Percentiles rank a stretch among this genome's conserved stretches.
Evolutionary conservation across 1,284 basidiomycete species (phyloP).

Genomic region (Puccinia coronata): DNA sequence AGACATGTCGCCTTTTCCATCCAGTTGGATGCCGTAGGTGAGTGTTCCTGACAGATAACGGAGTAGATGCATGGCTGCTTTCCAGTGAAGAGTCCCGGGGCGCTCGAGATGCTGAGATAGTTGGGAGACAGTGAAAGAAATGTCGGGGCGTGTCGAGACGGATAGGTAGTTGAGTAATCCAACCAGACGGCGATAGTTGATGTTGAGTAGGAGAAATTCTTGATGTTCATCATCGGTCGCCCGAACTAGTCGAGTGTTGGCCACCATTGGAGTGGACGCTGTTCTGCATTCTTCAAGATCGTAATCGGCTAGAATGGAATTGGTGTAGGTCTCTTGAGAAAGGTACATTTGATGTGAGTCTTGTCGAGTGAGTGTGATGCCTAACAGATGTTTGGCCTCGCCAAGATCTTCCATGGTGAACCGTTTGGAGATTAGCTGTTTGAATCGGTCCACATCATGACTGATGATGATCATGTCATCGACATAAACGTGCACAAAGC

Average conservation of each 20-base stretch:
- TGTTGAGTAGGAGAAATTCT: neutral
- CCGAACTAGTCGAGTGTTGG: neutral
- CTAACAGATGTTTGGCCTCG: neutral
- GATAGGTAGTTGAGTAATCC: constrained; percentile 12
- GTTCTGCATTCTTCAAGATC: neutral
- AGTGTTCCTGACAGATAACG: neutral
- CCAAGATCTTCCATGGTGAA: constrained; percentile 25
- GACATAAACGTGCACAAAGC: too few species aligned
- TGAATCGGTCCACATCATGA: constrained; percentile 4
- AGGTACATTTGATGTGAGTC: neutral
- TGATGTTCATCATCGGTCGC: neutral
- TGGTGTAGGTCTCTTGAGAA: too few species aligned
- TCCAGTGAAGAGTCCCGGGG: too few species aligned
- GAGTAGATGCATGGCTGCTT: neutral
- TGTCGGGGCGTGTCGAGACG: too few species aligned
- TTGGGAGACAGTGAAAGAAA: neutral
- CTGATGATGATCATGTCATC: constrained; percentile 30
- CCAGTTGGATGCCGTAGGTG: too few species aligned
- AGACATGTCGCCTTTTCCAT: too few species aligned
- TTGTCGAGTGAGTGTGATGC: neutral
- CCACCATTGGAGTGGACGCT: neutral
- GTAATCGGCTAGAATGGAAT: neutral
- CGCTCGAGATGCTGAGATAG: constrained; percentile 1
- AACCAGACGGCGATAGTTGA: neutral
- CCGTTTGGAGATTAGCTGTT: neutral